Evolutionary conservation across 2,329 filamentous ascomycete species (phyloP).

Genomic region (Fusarium austroafricanum): DNA sequence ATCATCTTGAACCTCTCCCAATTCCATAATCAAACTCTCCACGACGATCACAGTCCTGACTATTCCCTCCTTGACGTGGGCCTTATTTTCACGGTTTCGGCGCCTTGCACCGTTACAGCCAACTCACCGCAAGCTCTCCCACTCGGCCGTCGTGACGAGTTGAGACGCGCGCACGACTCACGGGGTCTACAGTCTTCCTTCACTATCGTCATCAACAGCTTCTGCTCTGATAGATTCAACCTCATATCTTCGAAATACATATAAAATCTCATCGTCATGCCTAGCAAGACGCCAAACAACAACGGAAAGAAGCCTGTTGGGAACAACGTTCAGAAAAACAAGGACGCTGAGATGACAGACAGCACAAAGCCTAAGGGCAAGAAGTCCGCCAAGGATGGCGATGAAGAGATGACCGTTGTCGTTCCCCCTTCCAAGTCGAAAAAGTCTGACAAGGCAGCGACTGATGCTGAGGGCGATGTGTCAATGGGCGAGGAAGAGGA

Average conservation of each 20-base stretch:
- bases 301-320: constrained; percentile 77
- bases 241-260: constrained; percentile 11
- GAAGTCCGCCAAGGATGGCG: constrained; percentile 72
- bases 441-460: constrained; percentile 62
- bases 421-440: constrained; percentile 78
- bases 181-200: constrained; percentile 11
- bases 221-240: constrained; percentile 29
- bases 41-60: constrained; percentile 21
- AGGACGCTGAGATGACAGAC: constrained; percentile 77
- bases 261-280: constrained; percentile 62
- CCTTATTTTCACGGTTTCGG: constrained; percentile 1
- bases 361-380: constrained; percentile 75
- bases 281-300: constrained; percentile 77
- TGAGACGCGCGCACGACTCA: constrained; percentile 39
- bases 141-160: constrained; percentile 40
- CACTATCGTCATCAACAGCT: constrained; percentile 35
- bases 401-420: constrained; percentile 85
- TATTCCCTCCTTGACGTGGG: constrained; percentile 8
- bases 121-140: constrained; percentile 5
- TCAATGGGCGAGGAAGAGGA: constrained; percentile 73
- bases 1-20: constrained; percentile 36
- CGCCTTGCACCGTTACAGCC: constrained; percentile 11
- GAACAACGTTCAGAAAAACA: constrained; percentile 72
- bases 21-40: constrained; percentile 18
- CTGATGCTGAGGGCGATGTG: constrained; percentile 76